Evolutionary conservation across 495 filamentous ascomycete species (phyloP), one percentile per base, ranked within the genome.

Genomic region (Durotheca rogersii): DNA sequence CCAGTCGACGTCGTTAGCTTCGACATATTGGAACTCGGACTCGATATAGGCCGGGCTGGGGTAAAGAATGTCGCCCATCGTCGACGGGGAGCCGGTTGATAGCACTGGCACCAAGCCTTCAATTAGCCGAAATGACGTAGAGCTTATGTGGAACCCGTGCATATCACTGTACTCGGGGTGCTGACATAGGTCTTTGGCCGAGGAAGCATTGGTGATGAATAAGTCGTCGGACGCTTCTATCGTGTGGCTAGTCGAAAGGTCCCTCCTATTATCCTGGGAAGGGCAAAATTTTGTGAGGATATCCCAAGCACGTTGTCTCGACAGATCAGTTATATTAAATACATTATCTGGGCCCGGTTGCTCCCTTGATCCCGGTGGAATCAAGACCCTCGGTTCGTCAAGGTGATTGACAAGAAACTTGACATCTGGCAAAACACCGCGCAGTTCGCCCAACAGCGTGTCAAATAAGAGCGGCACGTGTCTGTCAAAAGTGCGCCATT

Each of bases 361-460:
- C 34, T 35, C 6, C 14, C 23, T 10, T 1, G 32, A 2, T 0
- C 16, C 1, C 7, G 45, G 51, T 0, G 85, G 81, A 2, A 88
- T 66, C 11, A 89, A 65, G 3, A 92, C 82, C 3, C 83, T 72
- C 15, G 84, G 84, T 59, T 91, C 88, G 57, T 93, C 87, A 47
- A 90, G 82, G 7, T 81, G 72, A 62, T 92, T 93, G 62, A 91
- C 84, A 0, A 83, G 81, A 34, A 93, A 65, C 49, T 86, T 81
- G 77, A 91, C 83, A 56, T 90, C 81, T 0, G 87, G 88, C 21
- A 89, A 65, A 42, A 73, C 74, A 33, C 79, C 58, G 2, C 74
- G 70, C 58, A 90, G 83, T 1, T 73, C 64, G n/a, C 73, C 63
- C 47, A 90, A 73, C 74, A 89, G 83, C 1, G 9, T 45, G 20